Base-by-base conservation (phyloP, 148 eudicot species). In the Persicaria maculosa region DNA sequence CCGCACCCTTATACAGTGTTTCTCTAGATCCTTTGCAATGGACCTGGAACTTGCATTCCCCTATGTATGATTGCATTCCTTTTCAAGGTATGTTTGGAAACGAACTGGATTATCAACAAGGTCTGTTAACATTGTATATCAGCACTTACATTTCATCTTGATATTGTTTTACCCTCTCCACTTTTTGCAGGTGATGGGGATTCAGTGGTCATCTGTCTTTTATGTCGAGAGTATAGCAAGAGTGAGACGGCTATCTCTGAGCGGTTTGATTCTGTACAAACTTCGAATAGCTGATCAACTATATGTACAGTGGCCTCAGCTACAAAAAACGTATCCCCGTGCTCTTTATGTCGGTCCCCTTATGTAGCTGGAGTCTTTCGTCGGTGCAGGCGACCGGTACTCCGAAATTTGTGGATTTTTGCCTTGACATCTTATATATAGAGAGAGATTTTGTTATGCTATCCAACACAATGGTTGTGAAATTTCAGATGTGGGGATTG, bases 181-280 rank as follows among this genome's bases (percentile, higher is more conserved):
- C 2, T 36, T 19, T 76, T 22, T 80, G 76, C 84, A 92, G 97
- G 85, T 88, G 45, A 14, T 85, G 22, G 97, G 96, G 68, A 81
- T 90, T 47, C 88, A 87, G 70, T 93, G 96, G 98, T 90, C 96
- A 44, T 83, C 90, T 53, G 83, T 87, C 54, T 90, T 93, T 74
- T 93, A 93, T 54, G 85, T 93, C 15, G 98, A 93, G 85, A 93
- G 98, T 93, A 90, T 93, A 71, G 96, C 98, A 45, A 84, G 96
- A 81, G 98, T 93, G 72, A 84, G 79, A 80, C 83, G 87, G 79
- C 83, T 90, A 50, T 93, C 96, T 44, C 79, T 93, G 78, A 90
- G 93, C 72, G 98, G 96, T 36, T 82, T 86, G 84, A 77, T 93
- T 76, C 93, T 93, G 57, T 93, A 93, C 87, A 85, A 87, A 80